phyloP scores from a whole-genome alignment of 768 basidiomycete genomes.

The Russula sp. region DNA sequence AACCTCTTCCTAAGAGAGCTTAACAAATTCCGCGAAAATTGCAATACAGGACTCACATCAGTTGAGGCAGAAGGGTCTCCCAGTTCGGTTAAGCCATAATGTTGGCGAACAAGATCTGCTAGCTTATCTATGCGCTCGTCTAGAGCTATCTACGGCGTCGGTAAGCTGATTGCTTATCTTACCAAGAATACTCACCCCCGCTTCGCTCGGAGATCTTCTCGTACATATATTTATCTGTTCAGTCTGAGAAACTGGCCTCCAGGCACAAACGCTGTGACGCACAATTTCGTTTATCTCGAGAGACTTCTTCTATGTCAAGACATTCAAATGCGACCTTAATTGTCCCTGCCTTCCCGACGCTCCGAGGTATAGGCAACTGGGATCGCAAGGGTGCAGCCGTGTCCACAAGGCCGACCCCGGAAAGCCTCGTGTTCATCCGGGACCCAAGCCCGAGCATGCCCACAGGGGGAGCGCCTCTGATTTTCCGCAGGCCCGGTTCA shows the following conservation, averaged over 20 bases:
- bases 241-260: slow-evolving; percentile 3
- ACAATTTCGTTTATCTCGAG: slow-evolving; percentile 49
- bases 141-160: slow-evolving; percentile 44
- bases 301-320: slow-evolving; percentile 16
- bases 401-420: slow-evolving; percentile 15
- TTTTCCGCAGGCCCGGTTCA: background rate
- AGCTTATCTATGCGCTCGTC: slow-evolving; percentile 87
- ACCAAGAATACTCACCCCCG: slow-evolving; percentile 47
- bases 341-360: slow-evolving; percentile 6
- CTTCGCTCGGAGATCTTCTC: slow-evolving; percentile 83
- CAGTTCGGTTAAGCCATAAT: slow-evolving; percentile 68
- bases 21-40: background rate
- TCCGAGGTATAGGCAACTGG: background rate
- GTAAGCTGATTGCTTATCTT: background rate
- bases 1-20: slow-evolving; percentile 31
- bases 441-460: slow-evolving; percentile 28
- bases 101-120: slow-evolving; percentile 61
- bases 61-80: slow-evolving; percentile 65
- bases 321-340: slow-evolving; percentile 13
- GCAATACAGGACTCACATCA: slow-evolving; percentile 36
- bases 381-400: background rate
- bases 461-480: background rate
- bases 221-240: slow-evolving; percentile 80
- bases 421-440: slow-evolving; percentile 27
- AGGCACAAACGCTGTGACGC: slow-evolving; percentile 24